Base-by-base conservation (phyloP, 768 basidiomycete species). In the Paxillus rubicundulus region DNA sequence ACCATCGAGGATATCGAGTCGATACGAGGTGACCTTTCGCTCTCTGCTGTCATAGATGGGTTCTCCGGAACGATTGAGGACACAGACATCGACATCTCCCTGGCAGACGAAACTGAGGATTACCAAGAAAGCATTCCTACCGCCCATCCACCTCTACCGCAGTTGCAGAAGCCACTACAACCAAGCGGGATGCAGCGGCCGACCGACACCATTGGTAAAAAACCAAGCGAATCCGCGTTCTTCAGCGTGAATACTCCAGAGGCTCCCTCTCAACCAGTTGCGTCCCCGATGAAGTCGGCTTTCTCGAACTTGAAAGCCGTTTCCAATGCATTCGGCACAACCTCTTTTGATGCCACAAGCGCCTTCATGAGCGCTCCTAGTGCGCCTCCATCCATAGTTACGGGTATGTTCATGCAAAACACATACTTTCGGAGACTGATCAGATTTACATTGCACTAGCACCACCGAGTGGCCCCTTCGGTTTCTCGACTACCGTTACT, bases 1-100 rank as follows among this genome's bases (percentile, higher is more conserved):
- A 82, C 90, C 4, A 83, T 90, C 54, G 85, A 89, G 5, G 81
- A 87, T 48, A 87, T 90, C 33, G 87, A 89, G 58, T 67, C 68
- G 21, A 81, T 91, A 52, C 76, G 82, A 47, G 82, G 78, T 2
- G 77, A 76, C 17, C 67, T 89, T 43, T 69, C 73, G 20, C 74
- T 82, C 33, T 72, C 80, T 0, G 81, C 89, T 52, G 75, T 91
- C 55, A 87, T 91, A 47, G 88, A 91, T 57, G 89, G 87, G 62
- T 75, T 40, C 70, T 76, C 38, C 21, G 50, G 59, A 34, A 51
- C 33, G 33, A 63, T 60, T 9, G 59, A 64, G 45, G 56, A 55
- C 4, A 49, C 56, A 13, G 71, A 69, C 40, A 52, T 63, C 14
- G 70, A 66, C 36, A 61, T 61, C 28, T 57, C 56, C 9, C 53